A percentile compares a stretch with the other conserved stretches of the same genome.
phyloP scores from a whole-genome alignment of 2,329 filamentous ascomycete genomes.

The Didymosphaeria variabile region DNA sequence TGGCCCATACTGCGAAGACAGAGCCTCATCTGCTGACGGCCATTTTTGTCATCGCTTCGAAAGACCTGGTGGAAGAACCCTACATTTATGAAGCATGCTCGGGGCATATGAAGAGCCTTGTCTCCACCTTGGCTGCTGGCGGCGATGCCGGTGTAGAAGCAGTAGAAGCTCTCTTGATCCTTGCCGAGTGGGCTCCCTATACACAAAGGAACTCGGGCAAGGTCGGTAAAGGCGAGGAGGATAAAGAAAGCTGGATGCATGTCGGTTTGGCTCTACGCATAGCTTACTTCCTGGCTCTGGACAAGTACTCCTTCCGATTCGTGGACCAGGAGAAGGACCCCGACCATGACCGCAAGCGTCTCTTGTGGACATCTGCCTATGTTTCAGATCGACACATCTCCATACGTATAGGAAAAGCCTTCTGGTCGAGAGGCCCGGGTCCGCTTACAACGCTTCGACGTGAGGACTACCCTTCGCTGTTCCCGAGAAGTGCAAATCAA shows the following conservation, averaged over 20 bases:
- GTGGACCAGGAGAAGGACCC: conserved; percentile 67
- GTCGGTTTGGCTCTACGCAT: conserved; percentile 74
- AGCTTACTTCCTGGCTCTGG: conserved; percentile 74
- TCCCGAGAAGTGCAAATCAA: conserved; percentile 65
- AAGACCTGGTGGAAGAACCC: conserved; percentile 72
- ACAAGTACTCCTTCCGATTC: conserved; percentile 72
- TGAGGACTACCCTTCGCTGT: conserved; percentile 73
- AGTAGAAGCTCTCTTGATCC: conserved; percentile 73
- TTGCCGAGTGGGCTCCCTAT: conserved; percentile 78
- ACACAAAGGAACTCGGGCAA: conserved; percentile 68
- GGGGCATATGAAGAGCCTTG: conserved; percentile 73
- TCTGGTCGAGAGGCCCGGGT: conserved; percentile 77
- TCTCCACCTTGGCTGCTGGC: conserved; percentile 72
- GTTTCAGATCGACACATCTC: conserved; percentile 62
- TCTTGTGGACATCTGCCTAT: conserved; percentile 70
- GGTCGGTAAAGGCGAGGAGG: conserved; percentile 76
- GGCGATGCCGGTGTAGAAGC: conserved; percentile 74
- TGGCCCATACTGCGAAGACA: conserved; percentile 65
- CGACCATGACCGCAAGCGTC: conserved; percentile 68
- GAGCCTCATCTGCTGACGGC: conserved; percentile 75
- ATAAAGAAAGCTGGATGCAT: conserved; percentile 80
- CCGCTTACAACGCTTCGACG: conserved; percentile 71
- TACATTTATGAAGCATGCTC: conserved; percentile 72
- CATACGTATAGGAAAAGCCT: conserved; percentile 74
- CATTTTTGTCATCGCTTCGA: conserved; percentile 74